phyloP scores from a whole-genome alignment of 192 early-diverging fungal genomes.

The Obelidium mucronatum region DNA sequence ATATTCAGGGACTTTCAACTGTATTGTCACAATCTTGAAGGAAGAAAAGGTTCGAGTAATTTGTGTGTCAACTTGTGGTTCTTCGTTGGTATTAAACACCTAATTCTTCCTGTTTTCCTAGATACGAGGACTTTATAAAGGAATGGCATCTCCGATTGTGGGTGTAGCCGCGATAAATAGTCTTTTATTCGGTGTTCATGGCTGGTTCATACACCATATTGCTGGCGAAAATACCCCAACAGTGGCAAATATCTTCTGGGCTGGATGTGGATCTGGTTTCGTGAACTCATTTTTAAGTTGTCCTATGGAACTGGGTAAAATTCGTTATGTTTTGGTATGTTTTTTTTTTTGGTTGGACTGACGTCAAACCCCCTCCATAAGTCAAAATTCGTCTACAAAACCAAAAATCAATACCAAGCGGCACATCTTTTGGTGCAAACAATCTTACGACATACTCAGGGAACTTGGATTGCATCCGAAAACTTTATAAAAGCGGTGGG shows the following conservation, averaged over 20 bases:
- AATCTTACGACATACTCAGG: constrained; percentile 39
- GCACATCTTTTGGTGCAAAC: neutral
- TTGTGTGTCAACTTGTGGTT: neutral
- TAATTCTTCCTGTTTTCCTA: constrained; percentile 2
- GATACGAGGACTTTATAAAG: constrained; percentile 85
- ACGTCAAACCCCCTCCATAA: neutral
- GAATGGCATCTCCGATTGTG: constrained; percentile 91
- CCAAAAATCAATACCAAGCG: too few species aligned
- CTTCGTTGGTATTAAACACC: too few species aligned
- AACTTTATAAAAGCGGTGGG: constrained; percentile 44
- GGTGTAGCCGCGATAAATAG: constrained; percentile 74
- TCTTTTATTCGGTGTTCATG: constrained; percentile 60
- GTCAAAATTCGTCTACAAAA: constrained; percentile 60
- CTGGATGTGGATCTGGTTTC: constrained; percentile 52
- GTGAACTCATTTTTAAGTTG: constrained; percentile 57
- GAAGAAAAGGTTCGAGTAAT: constrained; percentile 48
- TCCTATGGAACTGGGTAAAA: constrained; percentile 56
- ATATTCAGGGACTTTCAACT: constrained; percentile 40
- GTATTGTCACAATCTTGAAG: constrained; percentile 45
- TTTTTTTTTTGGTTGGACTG: too few species aligned
- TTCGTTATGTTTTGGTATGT: neutral
- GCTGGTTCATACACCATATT: constrained; percentile 50
- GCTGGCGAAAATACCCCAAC: constrained; percentile 32
- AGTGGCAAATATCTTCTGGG: constrained; percentile 44
- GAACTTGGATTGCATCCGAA: constrained; percentile 47